Conservation (phyloP, 2,329 filamentous ascomycete genomes). For the Cladophialophora chaetospira region DNA sequence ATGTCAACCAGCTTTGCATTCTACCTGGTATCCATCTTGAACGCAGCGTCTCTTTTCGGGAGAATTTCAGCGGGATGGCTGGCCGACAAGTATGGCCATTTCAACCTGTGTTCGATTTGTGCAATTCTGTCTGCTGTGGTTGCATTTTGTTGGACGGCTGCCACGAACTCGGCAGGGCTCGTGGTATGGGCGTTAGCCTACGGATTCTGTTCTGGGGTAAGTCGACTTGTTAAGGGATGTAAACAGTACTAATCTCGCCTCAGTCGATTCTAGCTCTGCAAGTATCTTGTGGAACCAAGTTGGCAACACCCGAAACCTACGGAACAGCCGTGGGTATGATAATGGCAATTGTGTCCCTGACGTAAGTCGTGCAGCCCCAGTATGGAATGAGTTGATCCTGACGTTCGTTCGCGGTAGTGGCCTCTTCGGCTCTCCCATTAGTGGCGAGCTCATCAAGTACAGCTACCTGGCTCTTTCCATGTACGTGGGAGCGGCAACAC, state of each 20-base stretch:
- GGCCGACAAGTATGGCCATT: slow-evolving; percentile 38
- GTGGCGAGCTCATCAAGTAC: slow-evolving; percentile 44
- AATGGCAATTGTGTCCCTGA: slow-evolving; percentile 46
- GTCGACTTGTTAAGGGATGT: neutral
- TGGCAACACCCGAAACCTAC: slow-evolving; percentile 43
- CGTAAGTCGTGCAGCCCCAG: slow-evolving; percentile 38
- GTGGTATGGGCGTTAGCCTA: slow-evolving; percentile 38
- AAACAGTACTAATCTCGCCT: neutral
- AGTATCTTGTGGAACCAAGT: slow-evolving; percentile 48
- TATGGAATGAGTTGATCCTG: neutral
- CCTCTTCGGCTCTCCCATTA: slow-evolving; percentile 47
- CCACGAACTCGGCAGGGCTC: slow-evolving; percentile 34
- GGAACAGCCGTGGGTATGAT: slow-evolving; percentile 49
- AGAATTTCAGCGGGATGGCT: slow-evolving; percentile 40
- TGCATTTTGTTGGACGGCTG: slow-evolving; percentile 36
- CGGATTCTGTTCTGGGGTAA: slow-evolving; percentile 39
- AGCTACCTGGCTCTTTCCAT: slow-evolving; percentile 47
- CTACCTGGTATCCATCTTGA: slow-evolving; percentile 39
- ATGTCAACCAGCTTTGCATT: slow-evolving; percentile 33
- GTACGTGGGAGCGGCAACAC: slow-evolving; percentile 28
- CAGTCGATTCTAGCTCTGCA: slow-evolving; percentile 53
- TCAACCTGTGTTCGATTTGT: slow-evolving; percentile 36
- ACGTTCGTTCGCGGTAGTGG: slow-evolving; percentile 30
- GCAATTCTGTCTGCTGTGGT: slow-evolving; percentile 36
- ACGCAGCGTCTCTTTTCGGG: slow-evolving; percentile 40